Evolutionary conservation across 371 early-diverging fungal genomes (phyloP).

Genomic region (Paramicrosporidium saccamoebae): DNA sequence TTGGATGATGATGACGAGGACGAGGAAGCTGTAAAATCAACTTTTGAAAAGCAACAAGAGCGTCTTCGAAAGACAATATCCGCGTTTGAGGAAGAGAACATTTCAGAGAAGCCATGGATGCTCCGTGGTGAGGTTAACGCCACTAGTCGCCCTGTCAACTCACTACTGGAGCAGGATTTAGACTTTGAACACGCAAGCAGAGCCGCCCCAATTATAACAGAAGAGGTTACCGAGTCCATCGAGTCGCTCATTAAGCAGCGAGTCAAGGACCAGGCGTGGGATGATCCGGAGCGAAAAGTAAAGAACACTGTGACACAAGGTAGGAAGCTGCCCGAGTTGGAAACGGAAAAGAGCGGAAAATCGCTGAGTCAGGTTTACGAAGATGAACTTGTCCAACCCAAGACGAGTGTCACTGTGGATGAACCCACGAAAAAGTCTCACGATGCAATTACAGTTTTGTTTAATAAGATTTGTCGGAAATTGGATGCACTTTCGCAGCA

Average conservation of each 20-base stretch:
- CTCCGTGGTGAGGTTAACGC: constrained; percentile 44
- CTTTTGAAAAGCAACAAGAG: constrained; percentile 34
- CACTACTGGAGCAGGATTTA: constrained; percentile 64
- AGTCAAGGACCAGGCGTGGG: constrained; percentile 42
- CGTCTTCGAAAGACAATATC: constrained; percentile 25
- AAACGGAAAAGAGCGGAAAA: constrained; percentile 41
- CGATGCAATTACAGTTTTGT: constrained; percentile 31
- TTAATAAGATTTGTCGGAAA: constrained; percentile 28
- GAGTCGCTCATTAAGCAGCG: constrained; percentile 75
- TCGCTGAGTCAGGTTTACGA: constrained; percentile 72
- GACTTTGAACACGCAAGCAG: constrained; percentile 46
- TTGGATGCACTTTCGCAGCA: constrained; percentile 70
- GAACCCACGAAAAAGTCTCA: constrained; percentile 29
- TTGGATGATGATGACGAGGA: constrained; percentile 5
- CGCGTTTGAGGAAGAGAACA: constrained; percentile 45
- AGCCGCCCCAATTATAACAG: constrained; percentile 77
- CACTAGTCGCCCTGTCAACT: constrained; percentile 50
- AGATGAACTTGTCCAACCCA: constrained; percentile 36
- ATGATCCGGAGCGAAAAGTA: constrained; percentile 65
- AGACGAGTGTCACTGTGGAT: constrained; percentile 3
- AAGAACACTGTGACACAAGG: constrained; percentile 16
- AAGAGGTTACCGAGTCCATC: constrained; percentile 46
- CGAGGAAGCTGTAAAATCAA: constrained; percentile 11
- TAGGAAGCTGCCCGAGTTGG: constrained; percentile 29
- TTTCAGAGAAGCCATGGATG: constrained; percentile 53